Evolutionary conservation across 2,329 filamentous ascomycete genomes (phyloP), one percentile per base, ranked within the genome.

Genomic region (Trichoderma koningii): DNA sequence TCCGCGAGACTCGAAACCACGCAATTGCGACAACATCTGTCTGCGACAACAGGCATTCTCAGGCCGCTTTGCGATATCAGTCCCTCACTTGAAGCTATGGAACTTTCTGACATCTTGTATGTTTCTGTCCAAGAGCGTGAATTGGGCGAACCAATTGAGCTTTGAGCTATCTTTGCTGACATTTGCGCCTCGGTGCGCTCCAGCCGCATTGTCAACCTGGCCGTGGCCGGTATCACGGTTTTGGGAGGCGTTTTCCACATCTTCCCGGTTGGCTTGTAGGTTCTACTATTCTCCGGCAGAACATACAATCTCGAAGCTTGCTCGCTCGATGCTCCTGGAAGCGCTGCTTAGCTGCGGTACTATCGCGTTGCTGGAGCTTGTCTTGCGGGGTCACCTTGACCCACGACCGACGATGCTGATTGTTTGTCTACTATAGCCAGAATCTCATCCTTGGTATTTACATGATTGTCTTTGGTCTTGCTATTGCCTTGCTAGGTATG

Each of bases 151-250:
- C 6, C 41, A 57, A 53, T 61, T 65, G 63, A 52, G 23, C 34
- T 2, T 61, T 65, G 63, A 52, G 23, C 34, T 2, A 5, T 50
- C 4, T 14, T 55, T 23, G 28, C 50, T 67, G 60, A 62, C 67
- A 51, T 47, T 28, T 57, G 53, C 53, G 61, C 53, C 38, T 50
- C 34, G 30, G 45, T 17, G 52, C 53, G 38, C 44, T 71, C 66
- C 76, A 98, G 95, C 82, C 95, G 95, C 75, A 87, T 98, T 75
- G 91, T 96, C 77, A 99, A 99, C 85, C 83, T 99, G 78, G 91
- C 83, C 73, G 88, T 96, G 69, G 95, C 89, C 73, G 89, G 89
- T 71, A 85, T 97, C 70, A 96, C 97, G 87, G 82, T 96, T 55
- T 83, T 97, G 55, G 94, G 93, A 70, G 94, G 93, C 72, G 83